Percentiles rank a stretch among this genome's conserved stretches.
phyloP scores from a whole-genome alignment of 805 yeast species.

The Ogataea neopini region DNA sequence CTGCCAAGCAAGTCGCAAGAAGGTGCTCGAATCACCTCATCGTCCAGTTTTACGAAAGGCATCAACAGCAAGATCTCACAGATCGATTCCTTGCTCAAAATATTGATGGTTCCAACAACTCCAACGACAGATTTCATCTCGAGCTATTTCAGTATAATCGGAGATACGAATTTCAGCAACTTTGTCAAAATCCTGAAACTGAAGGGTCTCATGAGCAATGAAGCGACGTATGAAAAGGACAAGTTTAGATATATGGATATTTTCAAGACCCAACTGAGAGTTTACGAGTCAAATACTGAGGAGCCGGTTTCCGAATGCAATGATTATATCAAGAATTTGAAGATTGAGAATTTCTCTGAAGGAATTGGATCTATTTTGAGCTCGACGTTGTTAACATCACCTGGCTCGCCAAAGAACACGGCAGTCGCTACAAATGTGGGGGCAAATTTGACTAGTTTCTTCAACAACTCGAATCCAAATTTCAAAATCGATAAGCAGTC shows the following conservation, averaged over 20 bases:
- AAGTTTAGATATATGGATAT: slow-evolving; percentile 39
- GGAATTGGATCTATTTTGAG: slow-evolving; percentile 12
- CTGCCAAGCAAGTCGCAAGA: slow-evolving; percentile 49
- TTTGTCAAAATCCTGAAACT: slow-evolving; percentile 64
- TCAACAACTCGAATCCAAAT: slow-evolving; percentile 22
- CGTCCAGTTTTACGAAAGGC: slow-evolving; percentile 28
- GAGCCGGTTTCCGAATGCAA: slow-evolving; percentile 34
- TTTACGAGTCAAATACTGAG: slow-evolving; percentile 33
- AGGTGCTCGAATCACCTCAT: slow-evolving; percentile 30
- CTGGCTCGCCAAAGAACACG: slow-evolving; percentile 11
- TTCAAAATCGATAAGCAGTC: slow-evolving; percentile 33
- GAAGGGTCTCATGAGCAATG: slow-evolving; percentile 47
- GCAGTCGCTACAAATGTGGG: slow-evolving; percentile 9
- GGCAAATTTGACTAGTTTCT: slow-evolving; percentile 18
- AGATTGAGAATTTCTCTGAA: slow-evolving; percentile 21
- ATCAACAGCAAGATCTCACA: slow-evolving; percentile 27
- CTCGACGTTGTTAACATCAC: slow-evolving; percentile 14
- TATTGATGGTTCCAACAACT: slow-evolving; percentile 60
- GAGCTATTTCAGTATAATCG: slow-evolving; percentile 64
- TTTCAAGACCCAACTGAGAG: slow-evolving; percentile 39
- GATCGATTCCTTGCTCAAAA: slow-evolving; percentile 66
- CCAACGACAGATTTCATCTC: slow-evolving; percentile 67
- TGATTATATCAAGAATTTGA: slow-evolving; percentile 27
- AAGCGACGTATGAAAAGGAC: slow-evolving; percentile 37
- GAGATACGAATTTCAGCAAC: slow-evolving; percentile 62